Evolutionary conservation across 2,329 filamentous ascomycete genomes (phyloP).

Genomic region (Plenodomus tracheiphilus): DNA sequence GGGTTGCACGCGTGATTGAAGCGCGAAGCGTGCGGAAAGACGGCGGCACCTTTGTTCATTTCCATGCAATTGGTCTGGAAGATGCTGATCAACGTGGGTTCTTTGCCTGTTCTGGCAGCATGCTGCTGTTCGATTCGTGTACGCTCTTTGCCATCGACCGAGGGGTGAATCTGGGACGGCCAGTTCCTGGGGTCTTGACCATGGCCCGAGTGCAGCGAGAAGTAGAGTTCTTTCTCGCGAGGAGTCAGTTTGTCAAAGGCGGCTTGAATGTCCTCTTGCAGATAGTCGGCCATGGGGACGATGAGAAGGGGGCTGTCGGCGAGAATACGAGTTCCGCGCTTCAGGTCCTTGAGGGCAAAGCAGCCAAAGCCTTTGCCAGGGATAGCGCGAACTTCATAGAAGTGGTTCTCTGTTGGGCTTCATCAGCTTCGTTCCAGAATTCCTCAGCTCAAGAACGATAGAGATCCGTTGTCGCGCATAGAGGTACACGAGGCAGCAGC

Average conservation of each 20-base stretch:
- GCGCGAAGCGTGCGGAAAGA: slow-evolving; percentile 44
- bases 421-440: not conserved
- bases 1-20: slow-evolving; percentile 50
- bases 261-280: slow-evolving; percentile 36
- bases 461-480: not conserved
- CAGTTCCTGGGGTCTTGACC: slow-evolving; percentile 30
- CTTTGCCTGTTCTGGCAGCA: slow-evolving; percentile 28
- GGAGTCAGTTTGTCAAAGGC: slow-evolving; percentile 25
- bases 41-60: slow-evolving; percentile 32
- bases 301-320: slow-evolving; percentile 46
- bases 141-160: slow-evolving; percentile 19
- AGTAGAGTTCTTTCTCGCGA: slow-evolving; percentile 26
- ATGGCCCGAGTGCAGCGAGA: slow-evolving; percentile 33
- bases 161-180: slow-evolving; percentile 30
- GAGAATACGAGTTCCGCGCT: slow-evolving; percentile 46
- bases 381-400: slow-evolving; percentile 35
- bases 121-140: slow-evolving; percentile 37
- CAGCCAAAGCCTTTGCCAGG: slow-evolving; percentile 49
- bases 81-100: slow-evolving; percentile 33
- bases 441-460: not conserved
- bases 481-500: not conserved
- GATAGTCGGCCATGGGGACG: slow-evolving; percentile 36
- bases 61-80: slow-evolving; percentile 50
- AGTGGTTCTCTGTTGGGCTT: not conserved
- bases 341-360: slow-evolving; percentile 43